Evolutionary conservation across 768 basidiomycete genomes (phyloP), one percentile per base, ranked within the genome.

Genomic region (Auriculariales sp.): DNA sequence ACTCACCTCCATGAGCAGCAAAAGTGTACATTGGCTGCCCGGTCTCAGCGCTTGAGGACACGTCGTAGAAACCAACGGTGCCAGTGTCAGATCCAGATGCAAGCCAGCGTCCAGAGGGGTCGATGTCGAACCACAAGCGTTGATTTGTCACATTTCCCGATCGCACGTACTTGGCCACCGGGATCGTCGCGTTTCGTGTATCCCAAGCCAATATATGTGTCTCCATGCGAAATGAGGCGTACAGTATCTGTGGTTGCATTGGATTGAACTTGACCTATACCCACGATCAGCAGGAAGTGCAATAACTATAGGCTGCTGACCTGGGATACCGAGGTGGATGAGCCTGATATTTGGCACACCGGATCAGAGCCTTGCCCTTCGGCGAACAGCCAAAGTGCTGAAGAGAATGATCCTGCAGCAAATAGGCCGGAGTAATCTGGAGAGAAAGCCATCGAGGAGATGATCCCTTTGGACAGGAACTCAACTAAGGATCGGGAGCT

Each of bases 381-480:
- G 7, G 70, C 71, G 64, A 81, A 85, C 39, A 90, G 57, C 0
- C 76, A 78, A 10, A 88, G 74, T 47, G 84, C 84, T 27, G 71
- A 65, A 2, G 66, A 62, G 34, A 55, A 53, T 3, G 68, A 65
- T 0, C 90, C 91, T 5, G 87, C 90, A 0, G 90, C 91, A 54
- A 79, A 92, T 12, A 81, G 66, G 33, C 78, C 78, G 0, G 67
- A 65, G 29, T 73, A 68, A 39, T 77, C 77, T 0, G 79, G 71
- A 15, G 78, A 79, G 62, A 95, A 91, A 0, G 86, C 78, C 3
- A 98, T 65, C 1, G 89, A 67, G 3, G 92, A 91, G 35, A 97
- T 73, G 52, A 97, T 88, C 1, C 93, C 91, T 90, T 49, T 22
- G 10, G 28, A 6, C 30, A 49, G 51, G 28, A 28, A 49, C 28